Evolutionary conservation across 2,329 filamentous ascomycete species (phyloP).

Genomic region (Massarina eburnea): DNA sequence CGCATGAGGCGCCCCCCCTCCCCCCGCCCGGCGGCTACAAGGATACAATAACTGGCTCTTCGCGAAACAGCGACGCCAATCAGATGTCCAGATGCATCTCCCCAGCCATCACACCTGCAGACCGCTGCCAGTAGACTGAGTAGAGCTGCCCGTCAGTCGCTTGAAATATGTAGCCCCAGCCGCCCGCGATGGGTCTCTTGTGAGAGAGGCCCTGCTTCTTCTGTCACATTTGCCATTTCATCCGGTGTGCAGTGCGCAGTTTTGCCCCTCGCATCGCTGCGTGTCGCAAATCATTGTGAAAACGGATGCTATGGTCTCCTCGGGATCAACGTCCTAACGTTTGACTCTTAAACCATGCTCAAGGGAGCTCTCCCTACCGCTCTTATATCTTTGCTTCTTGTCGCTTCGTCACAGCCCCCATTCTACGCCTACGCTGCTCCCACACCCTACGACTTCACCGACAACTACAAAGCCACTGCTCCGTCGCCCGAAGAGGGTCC

Average conservation of each 20-base stretch:
- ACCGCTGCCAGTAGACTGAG: conserved; percentile 8
- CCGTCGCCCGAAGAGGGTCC: conserved; percentile 32
- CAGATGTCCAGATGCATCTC: conserved; percentile 16
- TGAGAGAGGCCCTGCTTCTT: conserved; percentile 12
- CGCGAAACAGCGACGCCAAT: conserved; percentile 34
- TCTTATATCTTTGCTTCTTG: conserved; percentile 5
- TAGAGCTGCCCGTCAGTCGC: not conserved
- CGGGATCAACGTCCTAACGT: not conserved
- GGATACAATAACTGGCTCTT: conserved; percentile 33
- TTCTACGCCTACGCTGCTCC: conserved; percentile 6
- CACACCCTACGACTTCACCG: conserved; percentile 13
- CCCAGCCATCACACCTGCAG: conserved; percentile 27
- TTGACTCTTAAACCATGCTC: not conserved
- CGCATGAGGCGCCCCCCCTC: conserved; percentile 28
- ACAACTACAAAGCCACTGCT: conserved; percentile 15
- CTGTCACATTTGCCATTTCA: conserved; percentile 27
- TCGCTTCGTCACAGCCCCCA: not conserved
- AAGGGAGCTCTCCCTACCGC: not conserved
- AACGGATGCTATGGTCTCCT: too few relatives aligned
- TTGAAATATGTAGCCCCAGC: conserved; percentile 25
- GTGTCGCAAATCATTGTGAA: not conserved
- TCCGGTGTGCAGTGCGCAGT: conserved; percentile 26
- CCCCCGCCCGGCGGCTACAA: conserved; percentile 39
- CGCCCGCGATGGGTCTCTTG: conserved; percentile 10
- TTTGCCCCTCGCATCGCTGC: conserved; percentile 15